A percentile compares a stretch with the other conserved stretches of the same genome.
Evolutionary conservation across 768 basidiomycete genomes (phyloP).

Genomic region (Boletellus emodensis): DNA sequence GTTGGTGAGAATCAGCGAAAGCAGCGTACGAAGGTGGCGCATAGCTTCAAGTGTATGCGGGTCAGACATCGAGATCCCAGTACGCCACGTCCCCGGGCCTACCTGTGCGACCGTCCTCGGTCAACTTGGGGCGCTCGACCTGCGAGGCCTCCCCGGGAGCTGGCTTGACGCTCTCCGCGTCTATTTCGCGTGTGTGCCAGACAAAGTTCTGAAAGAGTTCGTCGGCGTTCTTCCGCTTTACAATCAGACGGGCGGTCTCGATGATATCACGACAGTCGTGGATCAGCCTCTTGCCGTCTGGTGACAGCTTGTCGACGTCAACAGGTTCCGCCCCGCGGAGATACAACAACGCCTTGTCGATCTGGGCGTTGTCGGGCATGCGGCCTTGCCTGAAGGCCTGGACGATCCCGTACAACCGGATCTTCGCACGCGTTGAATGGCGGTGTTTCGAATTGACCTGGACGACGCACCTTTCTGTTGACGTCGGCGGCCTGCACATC

Average conservation of each 20-base stretch:
- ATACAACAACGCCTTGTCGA: constrained; percentile 69
- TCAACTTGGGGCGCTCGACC: constrained; percentile 51
- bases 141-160: constrained; percentile 40
- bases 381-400: constrained; percentile 77
- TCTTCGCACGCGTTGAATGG: constrained; percentile 21
- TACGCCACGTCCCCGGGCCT: constrained; percentile 5
- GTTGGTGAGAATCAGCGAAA: constrained; percentile 87
- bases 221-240: constrained; percentile 83
- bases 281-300: constrained; percentile 72
- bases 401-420: constrained; percentile 77
- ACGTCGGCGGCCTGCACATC: constrained; percentile 65
- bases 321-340: constrained; percentile 59
- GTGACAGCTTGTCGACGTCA: constrained; percentile 61
- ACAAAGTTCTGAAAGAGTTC: constrained; percentile 91
- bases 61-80: constrained; percentile 3
- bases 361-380: constrained; percentile 76
- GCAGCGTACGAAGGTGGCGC: constrained; percentile 82
- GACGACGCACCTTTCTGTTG: constrained; percentile 58
- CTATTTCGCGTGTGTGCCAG: constrained; percentile 66
- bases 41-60: constrained; percentile 50
- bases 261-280: constrained; percentile 78
- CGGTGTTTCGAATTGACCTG: neutral
- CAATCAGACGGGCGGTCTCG: constrained; percentile 64
- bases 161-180: constrained; percentile 35
- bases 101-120: constrained; percentile 65